Conservation (phyloP, 2,329 filamentous ascomycete genomes). For the Trichoderma asperellum region DNA sequence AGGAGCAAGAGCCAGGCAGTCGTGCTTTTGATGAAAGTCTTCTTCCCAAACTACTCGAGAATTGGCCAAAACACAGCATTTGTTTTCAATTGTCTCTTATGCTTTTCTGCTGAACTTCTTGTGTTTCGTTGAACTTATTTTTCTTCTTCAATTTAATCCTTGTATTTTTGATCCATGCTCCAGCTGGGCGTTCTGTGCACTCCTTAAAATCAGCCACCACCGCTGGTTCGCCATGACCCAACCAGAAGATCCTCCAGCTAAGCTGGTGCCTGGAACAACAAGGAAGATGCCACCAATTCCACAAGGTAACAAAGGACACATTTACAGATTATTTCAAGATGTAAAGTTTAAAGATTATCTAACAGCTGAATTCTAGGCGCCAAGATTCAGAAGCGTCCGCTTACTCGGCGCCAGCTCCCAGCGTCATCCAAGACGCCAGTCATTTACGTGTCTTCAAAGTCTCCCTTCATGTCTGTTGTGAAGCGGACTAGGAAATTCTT, state of each 20-base stretch:
- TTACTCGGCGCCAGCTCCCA: constrained; percentile 47
- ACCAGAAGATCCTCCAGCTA: constrained; percentile 28
- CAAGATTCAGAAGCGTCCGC: constrained; percentile 55
- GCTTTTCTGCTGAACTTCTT: not conserved
- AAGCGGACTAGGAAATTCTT: constrained; percentile 68
- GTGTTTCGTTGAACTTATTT: not conserved
- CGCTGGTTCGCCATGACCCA: constrained; percentile 33
- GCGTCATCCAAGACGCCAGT: constrained; percentile 49
- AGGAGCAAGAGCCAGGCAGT: constrained; percentile 30
- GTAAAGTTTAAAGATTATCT: not conserved
- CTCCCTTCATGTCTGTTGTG: constrained; percentile 70
- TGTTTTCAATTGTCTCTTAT: not conserved
- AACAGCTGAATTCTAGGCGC: constrained; percentile 44
- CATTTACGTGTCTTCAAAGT: constrained; percentile 67
- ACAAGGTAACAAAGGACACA: constrained; percentile 36
- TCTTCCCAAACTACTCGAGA: not conserved
- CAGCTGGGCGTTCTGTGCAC: not conserved
- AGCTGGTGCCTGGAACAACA: constrained; percentile 33
- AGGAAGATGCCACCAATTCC: constrained; percentile 45
- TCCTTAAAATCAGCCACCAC: not conserved
- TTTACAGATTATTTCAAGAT: constrained; percentile 22
- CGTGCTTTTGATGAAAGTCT: constrained; percentile 15
- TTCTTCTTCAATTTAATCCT: not conserved
- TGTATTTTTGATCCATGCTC: not conserved
- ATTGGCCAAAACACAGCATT: not conserved